Percentiles rank a stretch among this genome's conserved stretches.
Evolutionary conservation across 768 basidiomycete species (phyloP).

Genomic region (Suillus hirtellus): DNA sequence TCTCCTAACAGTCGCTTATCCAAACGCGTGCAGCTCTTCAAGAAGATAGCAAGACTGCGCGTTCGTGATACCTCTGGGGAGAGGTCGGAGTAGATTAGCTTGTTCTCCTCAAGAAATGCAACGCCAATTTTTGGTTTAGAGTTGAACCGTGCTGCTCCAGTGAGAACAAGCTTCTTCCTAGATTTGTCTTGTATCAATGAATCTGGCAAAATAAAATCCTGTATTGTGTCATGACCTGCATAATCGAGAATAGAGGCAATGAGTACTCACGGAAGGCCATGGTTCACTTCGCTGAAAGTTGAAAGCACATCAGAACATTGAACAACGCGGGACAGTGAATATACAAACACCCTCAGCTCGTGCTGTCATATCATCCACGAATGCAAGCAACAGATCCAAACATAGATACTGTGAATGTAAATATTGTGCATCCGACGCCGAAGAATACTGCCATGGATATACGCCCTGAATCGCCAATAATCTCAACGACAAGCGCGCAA

Average conservation of each 20-base stretch:
- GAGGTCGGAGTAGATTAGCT: constrained; percentile 75
- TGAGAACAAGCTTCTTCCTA: constrained; percentile 81
- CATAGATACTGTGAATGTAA: constrained; percentile 84
- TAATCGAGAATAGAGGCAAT: constrained; percentile 1
- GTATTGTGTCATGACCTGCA: constrained; percentile 1
- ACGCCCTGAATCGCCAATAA: constrained; percentile 57
- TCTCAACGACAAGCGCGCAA: constrained; percentile 5
- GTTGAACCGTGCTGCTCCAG: constrained; percentile 88
- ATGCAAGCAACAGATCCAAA: constrained; percentile 82
- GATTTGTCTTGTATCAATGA: constrained; percentile 71
- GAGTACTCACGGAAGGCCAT: constrained; percentile 63
- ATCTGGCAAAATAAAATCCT: constrained; percentile 60
- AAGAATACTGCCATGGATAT: constrained; percentile 65
- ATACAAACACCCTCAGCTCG: constrained; percentile 53
- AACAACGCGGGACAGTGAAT: constrained; percentile 4
- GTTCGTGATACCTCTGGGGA: constrained; percentile 55
- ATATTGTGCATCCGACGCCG: constrained; percentile 61
- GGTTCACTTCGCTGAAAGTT: constrained; percentile 41
- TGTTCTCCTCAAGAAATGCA: constrained; percentile 89
- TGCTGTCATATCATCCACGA: constrained; percentile 84
- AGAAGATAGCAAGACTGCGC: constrained; percentile 77
- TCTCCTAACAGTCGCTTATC: constrained; percentile 96
- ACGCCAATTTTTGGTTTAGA: constrained; percentile 89
- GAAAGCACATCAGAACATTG: constrained; percentile 8
- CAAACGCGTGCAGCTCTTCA: constrained; percentile 80